phyloP scores from a whole-genome alignment of 2,329 filamentous ascomycete species.

The Pseudogymnoascus sp. region DNA sequence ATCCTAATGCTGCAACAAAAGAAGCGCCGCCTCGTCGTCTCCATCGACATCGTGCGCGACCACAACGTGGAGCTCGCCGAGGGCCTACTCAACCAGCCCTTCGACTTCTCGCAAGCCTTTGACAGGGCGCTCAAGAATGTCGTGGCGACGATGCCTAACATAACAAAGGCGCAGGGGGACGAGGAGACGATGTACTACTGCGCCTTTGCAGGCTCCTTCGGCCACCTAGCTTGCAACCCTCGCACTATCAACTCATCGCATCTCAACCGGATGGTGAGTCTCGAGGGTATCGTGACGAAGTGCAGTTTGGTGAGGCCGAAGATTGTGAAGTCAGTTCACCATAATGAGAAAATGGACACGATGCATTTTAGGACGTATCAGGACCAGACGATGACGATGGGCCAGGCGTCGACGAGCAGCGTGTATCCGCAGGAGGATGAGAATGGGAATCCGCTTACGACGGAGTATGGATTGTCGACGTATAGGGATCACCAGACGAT shows the following conservation, averaged over 20 bases:
- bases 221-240: conserved; percentile 89
- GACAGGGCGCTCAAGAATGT: conserved; percentile 85
- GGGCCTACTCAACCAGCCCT: conserved; percentile 74
- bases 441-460: conserved; percentile 83
- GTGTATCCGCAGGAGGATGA: conserved; percentile 94
- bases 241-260: conserved; percentile 82
- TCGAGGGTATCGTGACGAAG: conserved; percentile 96
- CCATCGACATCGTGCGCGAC: conserved; percentile 83
- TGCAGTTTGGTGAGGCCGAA: conserved; percentile 94
- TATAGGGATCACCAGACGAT: conserved; percentile 97
- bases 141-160: conserved; percentile 69
- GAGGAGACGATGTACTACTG: conserved; percentile 89
- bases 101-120: conserved; percentile 83
- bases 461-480: conserved; percentile 92
- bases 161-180: conserved; percentile 66
- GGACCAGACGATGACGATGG: conserved; percentile 93
- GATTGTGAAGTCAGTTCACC: conserved; percentile 97
- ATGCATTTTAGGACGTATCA: conserved; percentile 88
- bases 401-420: conserved; percentile 77
- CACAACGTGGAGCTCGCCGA: conserved; percentile 77
- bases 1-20: conserved; percentile 67
- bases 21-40: conserved; percentile 59
- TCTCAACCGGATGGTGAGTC: conserved; percentile 92
- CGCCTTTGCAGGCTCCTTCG: conserved; percentile 94
- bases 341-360: conserved; percentile 76